phyloP scores from a whole-genome alignment of 768 basidiomycete genomes.

The Boletus subcaerulescens region DNA sequence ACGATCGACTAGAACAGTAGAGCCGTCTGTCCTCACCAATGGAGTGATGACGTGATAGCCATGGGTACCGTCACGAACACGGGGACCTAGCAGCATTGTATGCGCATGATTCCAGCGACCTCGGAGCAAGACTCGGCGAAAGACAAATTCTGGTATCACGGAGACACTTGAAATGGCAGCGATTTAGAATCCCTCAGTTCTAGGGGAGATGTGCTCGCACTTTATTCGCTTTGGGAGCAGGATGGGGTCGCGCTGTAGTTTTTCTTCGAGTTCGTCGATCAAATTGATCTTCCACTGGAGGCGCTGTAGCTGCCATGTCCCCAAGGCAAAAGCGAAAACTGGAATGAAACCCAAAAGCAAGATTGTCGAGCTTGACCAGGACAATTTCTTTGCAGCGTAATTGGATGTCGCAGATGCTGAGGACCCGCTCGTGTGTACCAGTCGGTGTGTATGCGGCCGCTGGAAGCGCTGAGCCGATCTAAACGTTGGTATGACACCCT shows the following conservation, averaged over 20 bases:
- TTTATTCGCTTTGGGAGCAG: slow-evolving; percentile 81
- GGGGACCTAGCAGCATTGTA: slow-evolving; percentile 79
- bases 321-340: slow-evolving; percentile 84
- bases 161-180: slow-evolving; percentile 45
- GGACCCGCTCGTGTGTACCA: slow-evolving; percentile 16
- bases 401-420: slow-evolving; percentile 33
- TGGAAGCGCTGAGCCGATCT: slow-evolving; percentile 10
- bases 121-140: slow-evolving; percentile 74
- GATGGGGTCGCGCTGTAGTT: slow-evolving; percentile 77
- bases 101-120: slow-evolving; percentile 80
- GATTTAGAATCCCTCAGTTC: slow-evolving; percentile 18
- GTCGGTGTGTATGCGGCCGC: slow-evolving; percentile 6
- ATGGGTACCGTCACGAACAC: slow-evolving; percentile 82
- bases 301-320: slow-evolving; percentile 91
- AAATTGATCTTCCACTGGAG: slow-evolving; percentile 93
- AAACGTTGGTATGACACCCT: slow-evolving; percentile 1
- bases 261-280: slow-evolving; percentile 92
- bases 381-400: slow-evolving; percentile 57
- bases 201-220: slow-evolving; percentile 45
- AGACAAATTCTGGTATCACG: slow-evolving; percentile 84
- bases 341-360: slow-evolving; percentile 82
- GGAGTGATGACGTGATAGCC: slow-evolving; percentile 91
- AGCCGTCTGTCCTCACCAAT: slow-evolving; percentile 71
- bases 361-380: slow-evolving; percentile 69
- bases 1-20: slow-evolving; percentile 87